A percentile compares a stretch with the other conserved stretches of the same genome.
Evolutionary conservation across 192 early-diverging fungal genomes (phyloP).

Genomic region (Piromyces finnis): DNA sequence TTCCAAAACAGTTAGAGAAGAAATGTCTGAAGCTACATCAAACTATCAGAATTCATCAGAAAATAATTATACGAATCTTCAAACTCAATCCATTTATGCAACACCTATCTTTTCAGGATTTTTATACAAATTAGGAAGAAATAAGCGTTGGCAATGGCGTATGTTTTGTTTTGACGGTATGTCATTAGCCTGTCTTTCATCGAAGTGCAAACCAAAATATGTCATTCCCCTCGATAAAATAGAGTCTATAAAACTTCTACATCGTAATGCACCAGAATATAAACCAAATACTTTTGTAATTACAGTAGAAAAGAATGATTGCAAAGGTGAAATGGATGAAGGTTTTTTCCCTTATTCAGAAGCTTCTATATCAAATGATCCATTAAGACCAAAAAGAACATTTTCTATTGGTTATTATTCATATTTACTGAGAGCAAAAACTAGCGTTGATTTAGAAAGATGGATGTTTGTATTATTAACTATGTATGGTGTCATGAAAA

Average conservation of each 20-base stretch:
- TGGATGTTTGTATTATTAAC: neutral
- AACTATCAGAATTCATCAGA: neutral
- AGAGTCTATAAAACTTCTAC: neutral
- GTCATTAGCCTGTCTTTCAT: neutral
- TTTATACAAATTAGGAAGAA: neutral
- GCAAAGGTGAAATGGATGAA: neutral
- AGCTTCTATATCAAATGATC: neutral
- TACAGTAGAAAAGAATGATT: neutral
- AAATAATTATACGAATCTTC: neutral
- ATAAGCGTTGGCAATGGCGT: neutral
- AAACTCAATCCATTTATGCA: neutral
- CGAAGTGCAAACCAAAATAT: neutral
- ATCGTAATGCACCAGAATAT: neutral
- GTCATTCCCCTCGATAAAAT: neutral
- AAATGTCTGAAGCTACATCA: neutral
- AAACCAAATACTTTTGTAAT: neutral
- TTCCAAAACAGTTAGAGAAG: neutral
- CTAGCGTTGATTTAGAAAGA: neutral
- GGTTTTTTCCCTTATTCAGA: neutral
- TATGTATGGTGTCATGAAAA: neutral
- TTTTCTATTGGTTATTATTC: neutral
- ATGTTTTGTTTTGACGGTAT: neutral
- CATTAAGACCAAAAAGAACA: neutral
- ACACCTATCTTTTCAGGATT: neutral
- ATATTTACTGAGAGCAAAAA: neutral